These are phyloP conservation scores for Spiraea crenata DNA, from an alignment of 331 rosid species.

Conservation along the genomic window DNA sequence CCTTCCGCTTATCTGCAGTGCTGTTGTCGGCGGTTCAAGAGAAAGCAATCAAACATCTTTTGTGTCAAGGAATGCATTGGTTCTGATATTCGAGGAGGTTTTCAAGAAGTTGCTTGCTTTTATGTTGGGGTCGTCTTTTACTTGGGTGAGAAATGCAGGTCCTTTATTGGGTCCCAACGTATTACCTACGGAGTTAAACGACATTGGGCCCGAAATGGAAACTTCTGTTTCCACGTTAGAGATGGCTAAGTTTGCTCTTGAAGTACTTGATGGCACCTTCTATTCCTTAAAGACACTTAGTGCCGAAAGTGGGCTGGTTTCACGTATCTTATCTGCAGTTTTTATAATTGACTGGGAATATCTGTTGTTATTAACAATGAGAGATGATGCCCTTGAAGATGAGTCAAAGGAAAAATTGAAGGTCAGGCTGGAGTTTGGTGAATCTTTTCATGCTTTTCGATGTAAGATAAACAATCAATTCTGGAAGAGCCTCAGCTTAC, in stretches of 20 bases:
- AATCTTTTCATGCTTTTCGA: slow-evolving; percentile 44
- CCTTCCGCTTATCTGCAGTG: slow-evolving; percentile 48
- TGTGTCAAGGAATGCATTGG: slow-evolving; percentile 59
- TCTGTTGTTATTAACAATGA: slow-evolving; percentile 32
- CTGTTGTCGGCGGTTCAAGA: slow-evolving; percentile 76
- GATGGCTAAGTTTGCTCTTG: slow-evolving; percentile 66
- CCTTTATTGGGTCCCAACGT: slow-evolving; percentile 38
- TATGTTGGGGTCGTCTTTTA: slow-evolving; percentile 56
- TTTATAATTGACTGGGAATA: slow-evolving; percentile 76
- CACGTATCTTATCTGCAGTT: slow-evolving; percentile 68
- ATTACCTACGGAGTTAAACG: slow-evolving; percentile 38
- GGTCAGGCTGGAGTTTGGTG: slow-evolving; percentile 54
- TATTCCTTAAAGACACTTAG: slow-evolving; percentile 62
- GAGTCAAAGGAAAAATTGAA: slow-evolving; percentile 35
- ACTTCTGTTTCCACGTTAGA: slow-evolving; percentile 44
- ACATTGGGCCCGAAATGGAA: slow-evolving; percentile 33
- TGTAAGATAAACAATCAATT: slow-evolving; percentile 53
- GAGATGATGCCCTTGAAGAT: slow-evolving; percentile 42
- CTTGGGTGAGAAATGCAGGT: slow-evolving; percentile 65
- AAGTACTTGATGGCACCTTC: slow-evolving; percentile 73
- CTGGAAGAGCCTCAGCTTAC: slow-evolving; percentile 46
- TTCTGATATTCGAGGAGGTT: slow-evolving; percentile 59
- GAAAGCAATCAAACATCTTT: slow-evolving; percentile 51
- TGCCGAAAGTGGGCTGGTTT: slow-evolving; percentile 53
- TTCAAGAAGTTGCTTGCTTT: slow-evolving; percentile 63